Evolutionary conservation across 441 rosid genomes (phyloP).

Genomic region (Euphorbia celastroides): DNA sequence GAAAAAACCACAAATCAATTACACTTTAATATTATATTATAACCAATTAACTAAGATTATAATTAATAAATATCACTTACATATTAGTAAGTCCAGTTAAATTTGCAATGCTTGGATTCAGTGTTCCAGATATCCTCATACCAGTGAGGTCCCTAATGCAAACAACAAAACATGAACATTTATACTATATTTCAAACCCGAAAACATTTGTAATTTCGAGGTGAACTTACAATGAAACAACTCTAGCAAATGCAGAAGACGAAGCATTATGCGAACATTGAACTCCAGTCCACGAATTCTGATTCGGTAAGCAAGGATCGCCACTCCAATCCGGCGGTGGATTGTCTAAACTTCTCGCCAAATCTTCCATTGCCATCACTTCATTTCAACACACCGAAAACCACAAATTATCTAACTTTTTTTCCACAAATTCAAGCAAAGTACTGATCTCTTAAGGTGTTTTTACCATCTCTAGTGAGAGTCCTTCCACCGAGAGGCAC

Average conservation of each 20-base stretch:
- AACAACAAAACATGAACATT: not conserved
- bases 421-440: too few relatives aligned
- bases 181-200: not conserved
- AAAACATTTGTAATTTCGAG: too few relatives aligned
- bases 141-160: constrained; percentile 54
- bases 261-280: constrained; percentile 46
- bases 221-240: constrained; percentile 56
- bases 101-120: constrained; percentile 45
- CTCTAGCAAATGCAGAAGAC: constrained; percentile 33
- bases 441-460: too few relatives aligned
- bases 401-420: too few relatives aligned
- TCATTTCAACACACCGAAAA: constrained; percentile 7
- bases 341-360: constrained; percentile 47
- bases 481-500: constrained; percentile 64
- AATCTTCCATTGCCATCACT: constrained; percentile 65
- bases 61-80: constrained; percentile 35
- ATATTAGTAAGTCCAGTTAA: constrained; percentile 54
- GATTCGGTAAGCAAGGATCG: constrained; percentile 84
- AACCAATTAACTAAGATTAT: not conserved
- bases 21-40: not conserved
- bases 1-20: constrained; percentile 7
- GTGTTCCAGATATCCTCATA: constrained; percentile 50
- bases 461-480: constrained; percentile 59
- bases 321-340: constrained; percentile 87
- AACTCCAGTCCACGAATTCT: constrained; percentile 86